Conservation (phyloP, 768 basidiomycete species). For the Auricularia auricula-judae region DNA sequence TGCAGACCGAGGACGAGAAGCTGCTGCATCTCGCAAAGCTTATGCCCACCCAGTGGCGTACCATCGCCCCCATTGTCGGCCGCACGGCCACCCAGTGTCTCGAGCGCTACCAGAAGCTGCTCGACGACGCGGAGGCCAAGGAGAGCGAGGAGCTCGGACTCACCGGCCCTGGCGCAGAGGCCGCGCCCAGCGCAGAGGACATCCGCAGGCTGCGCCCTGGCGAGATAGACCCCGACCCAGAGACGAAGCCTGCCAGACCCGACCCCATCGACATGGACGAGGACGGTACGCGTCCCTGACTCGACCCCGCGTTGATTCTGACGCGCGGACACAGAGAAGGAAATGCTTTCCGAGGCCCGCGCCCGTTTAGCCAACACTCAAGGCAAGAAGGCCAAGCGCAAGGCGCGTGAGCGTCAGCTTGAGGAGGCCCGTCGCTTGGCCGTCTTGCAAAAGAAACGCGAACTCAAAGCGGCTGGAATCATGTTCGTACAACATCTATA, state of each 20-base stretch:
- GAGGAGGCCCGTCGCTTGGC: slow-evolving; percentile 93
- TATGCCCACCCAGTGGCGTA: slow-evolving; percentile 99
- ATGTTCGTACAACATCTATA: slow-evolving; percentile 42
- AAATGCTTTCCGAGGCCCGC: slow-evolving; percentile 98
- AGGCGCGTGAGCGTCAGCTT: slow-evolving; percentile 91
- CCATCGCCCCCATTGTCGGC: slow-evolving; percentile 96
- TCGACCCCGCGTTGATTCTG: slow-evolving; percentile 7
- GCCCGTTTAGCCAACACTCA: slow-evolving; percentile 98
- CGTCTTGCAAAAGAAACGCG: slow-evolving; percentile 93
- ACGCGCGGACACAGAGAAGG: slow-evolving; percentile 59
- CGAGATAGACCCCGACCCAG: slow-evolving; percentile 97
- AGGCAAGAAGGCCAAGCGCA: slow-evolving; percentile 98
- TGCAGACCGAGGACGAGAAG: slow-evolving; percentile 94
- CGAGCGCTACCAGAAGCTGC: slow-evolving; percentile 93
- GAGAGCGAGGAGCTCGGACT: slow-evolving; percentile 93
- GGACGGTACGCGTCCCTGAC: slow-evolving; percentile 46
- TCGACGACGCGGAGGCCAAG: slow-evolving; percentile 95
- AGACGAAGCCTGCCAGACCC: slow-evolving; percentile 94
- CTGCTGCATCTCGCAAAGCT: slow-evolving; percentile 93
- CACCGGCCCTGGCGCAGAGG: slow-evolving; percentile 70
- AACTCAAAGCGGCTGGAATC: slow-evolving; percentile 95
- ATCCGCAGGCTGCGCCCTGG: slow-evolving; percentile 82
- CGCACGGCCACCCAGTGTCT: slow-evolving; percentile 96
- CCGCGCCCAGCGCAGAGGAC: slow-evolving; percentile 85
- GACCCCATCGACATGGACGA: slow-evolving; percentile 99